Evolutionary conservation across 768 basidiomycete genomes (phyloP), one percentile per base, ranked within the genome.

Genomic region (Lenzites betulinus): DNA sequence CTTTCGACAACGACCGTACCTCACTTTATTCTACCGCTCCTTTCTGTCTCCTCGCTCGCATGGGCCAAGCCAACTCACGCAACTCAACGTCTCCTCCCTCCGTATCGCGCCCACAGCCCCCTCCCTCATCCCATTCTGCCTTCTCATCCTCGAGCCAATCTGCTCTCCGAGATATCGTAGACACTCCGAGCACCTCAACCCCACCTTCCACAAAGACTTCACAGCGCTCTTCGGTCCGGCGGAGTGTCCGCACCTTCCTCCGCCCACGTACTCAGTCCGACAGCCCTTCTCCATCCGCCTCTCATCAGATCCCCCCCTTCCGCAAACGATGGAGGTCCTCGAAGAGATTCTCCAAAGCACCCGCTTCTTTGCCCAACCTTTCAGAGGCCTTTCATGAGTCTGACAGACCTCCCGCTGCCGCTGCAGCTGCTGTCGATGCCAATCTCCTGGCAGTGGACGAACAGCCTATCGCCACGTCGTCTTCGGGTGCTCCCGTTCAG

Each of bases 281-380:
- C 55, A 55, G 18, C 52, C 63, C 35, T 49, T 53, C 46, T n/a
- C 48, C 46, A 13, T 30, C 44, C 58, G 30, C 39, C 13, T 38
- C 56, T 2, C 46, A 13, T 30, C 56, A 18, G 51, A 39, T 47
- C 33, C 47, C 58, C 30, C 63, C 66, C 15, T 42, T 59, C 18
- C 65, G 70, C 42, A 74, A 70, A 47, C 64, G 69, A 49, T 74
- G 73, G 73, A 65, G 68, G 7, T 67, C 69, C 22, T 73, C 71
- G 2, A 60, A 63, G 39, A 66, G 77, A 51, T 74, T 76, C 66
- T 76, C 76, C 7, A 75, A 69, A 59, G 62, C 71, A 16, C 71
- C 58, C 35, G 38, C 59, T 16, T 48, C 42, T 6, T 42, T 65
- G 20, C 63, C 61, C 16, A 59, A 66, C 13, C 59, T 67, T 26